phyloP scores from a whole-genome alignment of 768 basidiomycete species.

The Russula sp. region DNA sequence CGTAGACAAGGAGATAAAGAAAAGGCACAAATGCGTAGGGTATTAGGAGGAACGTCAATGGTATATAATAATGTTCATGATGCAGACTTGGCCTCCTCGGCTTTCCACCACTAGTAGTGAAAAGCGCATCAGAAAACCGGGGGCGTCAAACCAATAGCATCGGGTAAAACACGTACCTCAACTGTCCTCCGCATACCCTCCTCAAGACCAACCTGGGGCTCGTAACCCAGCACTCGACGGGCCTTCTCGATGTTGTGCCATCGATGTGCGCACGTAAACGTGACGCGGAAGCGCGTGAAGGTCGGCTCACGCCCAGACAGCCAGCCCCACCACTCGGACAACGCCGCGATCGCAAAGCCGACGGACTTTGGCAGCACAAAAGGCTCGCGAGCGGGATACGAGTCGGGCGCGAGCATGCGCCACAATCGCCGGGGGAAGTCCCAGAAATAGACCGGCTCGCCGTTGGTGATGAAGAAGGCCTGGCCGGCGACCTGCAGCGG shows the following conservation, averaged over 20 bases:
- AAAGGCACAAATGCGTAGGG: neutral
- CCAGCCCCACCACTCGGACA: slow-evolving; percentile 70
- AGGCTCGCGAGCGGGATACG: slow-evolving; percentile 48
- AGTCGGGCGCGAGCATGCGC: slow-evolving; percentile 41
- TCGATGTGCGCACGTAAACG: slow-evolving; percentile 68
- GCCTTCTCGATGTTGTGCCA: slow-evolving; percentile 97
- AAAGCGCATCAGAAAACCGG: neutral
- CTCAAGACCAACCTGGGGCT: slow-evolving; percentile 81
- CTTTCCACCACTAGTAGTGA: slow-evolving; percentile 22
- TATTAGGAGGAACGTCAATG: neutral
- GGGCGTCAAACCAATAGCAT: neutral
- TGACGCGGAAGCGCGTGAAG: slow-evolving; percentile 82
- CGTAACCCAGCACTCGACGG: slow-evolving; percentile 85
- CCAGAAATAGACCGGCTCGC: slow-evolving; percentile 96
- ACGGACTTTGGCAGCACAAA: slow-evolving; percentile 53
- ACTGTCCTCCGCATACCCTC: slow-evolving; percentile 81
- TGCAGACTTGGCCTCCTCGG: slow-evolving; percentile 21
- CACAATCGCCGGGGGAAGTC: slow-evolving; percentile 83
- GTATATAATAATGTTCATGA: slow-evolving; percentile 8
- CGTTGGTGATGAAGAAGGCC: slow-evolving; percentile 95
- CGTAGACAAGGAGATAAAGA: neutral
- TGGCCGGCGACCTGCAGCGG: slow-evolving; percentile 86
- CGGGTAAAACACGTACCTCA: slow-evolving; percentile 60
- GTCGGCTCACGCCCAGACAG: slow-evolving; percentile 72
- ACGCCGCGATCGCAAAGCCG: slow-evolving; percentile 64